These are phyloP conservation scores for Panicum miliaceum DNA, from an alignment of 176 grass and related monocot genomes.

Conservation along the genomic window DNA sequence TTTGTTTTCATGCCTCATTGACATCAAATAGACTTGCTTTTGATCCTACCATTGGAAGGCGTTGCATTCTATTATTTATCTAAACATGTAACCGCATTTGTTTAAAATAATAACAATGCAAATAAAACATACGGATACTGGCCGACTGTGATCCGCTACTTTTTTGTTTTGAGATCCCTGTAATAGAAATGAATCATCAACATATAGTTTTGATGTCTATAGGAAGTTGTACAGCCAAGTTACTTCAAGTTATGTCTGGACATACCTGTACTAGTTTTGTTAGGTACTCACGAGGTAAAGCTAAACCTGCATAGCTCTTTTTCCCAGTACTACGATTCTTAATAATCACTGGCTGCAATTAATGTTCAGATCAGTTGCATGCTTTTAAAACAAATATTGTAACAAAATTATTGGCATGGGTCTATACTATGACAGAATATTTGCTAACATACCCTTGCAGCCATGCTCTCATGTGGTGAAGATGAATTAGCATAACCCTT, in stretches of 20 bases:
- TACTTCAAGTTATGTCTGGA: neutral
- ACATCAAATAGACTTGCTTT: neutral
- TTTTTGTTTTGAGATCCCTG: no score
- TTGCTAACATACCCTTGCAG: no score
- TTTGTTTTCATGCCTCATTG: neutral
- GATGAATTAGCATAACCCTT: neutral
- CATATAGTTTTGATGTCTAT: no score
- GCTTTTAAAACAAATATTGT: neutral
- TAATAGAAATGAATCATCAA: no score
- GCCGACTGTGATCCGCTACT: neutral
- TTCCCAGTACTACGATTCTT: neutral
- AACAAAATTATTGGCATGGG: no score
- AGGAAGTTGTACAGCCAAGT: no score
- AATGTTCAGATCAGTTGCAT: neutral
- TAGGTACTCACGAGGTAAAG: neutral
- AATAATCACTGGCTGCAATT: neutral
- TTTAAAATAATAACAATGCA: neutral
- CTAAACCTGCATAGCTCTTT: neutral
- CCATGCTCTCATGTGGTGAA: neutral
- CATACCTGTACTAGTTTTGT: neutral
- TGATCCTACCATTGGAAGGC: neutral
- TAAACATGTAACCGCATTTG: neutral
- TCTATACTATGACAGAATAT: no score
- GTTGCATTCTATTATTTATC: neutral
- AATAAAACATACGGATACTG: neutral